Percentiles rank a stretch among this genome's conserved stretches.
phyloP scores from a whole-genome alignment of 2,329 filamentous ascomycete genomes.

The Scedosporium apiospermum region DNA sequence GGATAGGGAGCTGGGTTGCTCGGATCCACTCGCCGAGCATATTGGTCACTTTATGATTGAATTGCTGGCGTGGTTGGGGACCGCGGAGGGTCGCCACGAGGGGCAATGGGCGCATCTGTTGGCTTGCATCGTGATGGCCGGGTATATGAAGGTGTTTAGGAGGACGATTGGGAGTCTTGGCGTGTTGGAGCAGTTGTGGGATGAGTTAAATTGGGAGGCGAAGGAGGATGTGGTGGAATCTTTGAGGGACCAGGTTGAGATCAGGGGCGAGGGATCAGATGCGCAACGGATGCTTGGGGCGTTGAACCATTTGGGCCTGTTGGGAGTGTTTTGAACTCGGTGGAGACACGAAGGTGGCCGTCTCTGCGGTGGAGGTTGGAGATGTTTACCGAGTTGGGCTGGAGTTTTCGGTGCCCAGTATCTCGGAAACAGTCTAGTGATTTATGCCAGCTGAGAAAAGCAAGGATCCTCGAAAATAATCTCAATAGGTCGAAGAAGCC shows the following conservation, averaged over 20 bases:
- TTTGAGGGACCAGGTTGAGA: neutral
- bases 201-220: slow-evolving; percentile 12
- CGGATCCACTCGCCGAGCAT: slow-evolving; percentile 13
- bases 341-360: no score
- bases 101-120: neutral
- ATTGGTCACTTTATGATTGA: slow-evolving; percentile 16
- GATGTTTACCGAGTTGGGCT: no score
- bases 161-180: slow-evolving; percentile 6
- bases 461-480: no score
- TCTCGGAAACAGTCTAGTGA: no score
- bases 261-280: neutral
- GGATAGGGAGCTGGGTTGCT: slow-evolving; percentile 17
- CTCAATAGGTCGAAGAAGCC: no score
- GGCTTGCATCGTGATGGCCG: slow-evolving; percentile 13
- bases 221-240: slow-evolving; percentile 8
- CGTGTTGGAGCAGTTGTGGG: slow-evolving; percentile 14
- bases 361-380: no score
- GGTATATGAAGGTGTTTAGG: slow-evolving; percentile 15
- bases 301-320: neutral
- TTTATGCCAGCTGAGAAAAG: no score
- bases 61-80: slow-evolving; percentile 14
- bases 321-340: no score
- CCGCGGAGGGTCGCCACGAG: slow-evolving; percentile 5
- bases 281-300: neutral
- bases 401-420: no score